Base-by-base conservation (phyloP, 163 green algal genomes). In the Chloromonas sp. region DNA sequence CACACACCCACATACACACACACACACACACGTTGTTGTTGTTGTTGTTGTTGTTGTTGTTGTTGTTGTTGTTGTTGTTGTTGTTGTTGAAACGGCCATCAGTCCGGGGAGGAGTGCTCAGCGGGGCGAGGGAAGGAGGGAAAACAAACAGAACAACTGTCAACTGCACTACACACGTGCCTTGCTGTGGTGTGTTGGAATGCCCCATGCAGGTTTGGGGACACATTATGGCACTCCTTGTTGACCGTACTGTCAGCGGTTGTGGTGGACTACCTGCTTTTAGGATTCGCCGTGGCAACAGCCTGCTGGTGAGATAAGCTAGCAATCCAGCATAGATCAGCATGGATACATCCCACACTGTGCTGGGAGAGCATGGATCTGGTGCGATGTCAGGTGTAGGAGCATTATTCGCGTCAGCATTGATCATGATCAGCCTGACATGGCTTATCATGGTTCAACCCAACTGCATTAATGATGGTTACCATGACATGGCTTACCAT, bases 261-360 rank as follows among this genome's bases (percentile, higher is more conserved):
- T 59, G 3, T 94, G 15, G 82, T 98, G 1, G 95, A 98, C 86
- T 98, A 95, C 81, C 61, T 98, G 71, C 78, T 94, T 11, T 82
- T 98, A 0, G 95, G 95, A 3, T 86, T 88, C 14, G 84, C 90
- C 1, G 87, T 98, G 1, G 88, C 91, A 58, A 97, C 96, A 14
- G 86, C 88, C 0, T 94, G 93, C 86, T 99, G 96, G 95, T 97
- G 81, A 85, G 91, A 8, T 14, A 3, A 82, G 8, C 77, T 14
- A 81, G 11, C 77, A 59, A 81, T 5, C n/a, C 66, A 81, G 77
- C 77, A 8, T 76, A 8, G 8, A 8, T n/a, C 66, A 8, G 5
- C 66, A 8, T n/a, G 8, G 8, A 76, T 76, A 8, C 66, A 76
- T 2, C 57, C 78, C 78, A 60, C 13, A 5, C 14, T 15, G 74